Conservation (phyloP, 139 green algal genomes). For the Chlamydomonas urium region DNA sequence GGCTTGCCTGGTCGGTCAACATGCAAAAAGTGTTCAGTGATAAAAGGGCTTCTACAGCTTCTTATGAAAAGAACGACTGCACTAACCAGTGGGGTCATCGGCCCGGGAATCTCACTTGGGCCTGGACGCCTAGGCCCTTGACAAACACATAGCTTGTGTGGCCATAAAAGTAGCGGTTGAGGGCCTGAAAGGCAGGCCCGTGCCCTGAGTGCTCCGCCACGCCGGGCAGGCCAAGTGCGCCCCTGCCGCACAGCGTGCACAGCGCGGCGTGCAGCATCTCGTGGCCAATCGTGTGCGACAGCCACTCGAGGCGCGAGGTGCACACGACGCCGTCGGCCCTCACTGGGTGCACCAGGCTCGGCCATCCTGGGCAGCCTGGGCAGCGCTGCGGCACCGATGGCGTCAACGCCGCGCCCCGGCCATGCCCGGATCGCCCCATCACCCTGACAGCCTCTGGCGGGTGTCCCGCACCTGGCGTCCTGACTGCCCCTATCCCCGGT, state of each 20-base stretch:
- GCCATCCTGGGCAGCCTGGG: too few species aligned
- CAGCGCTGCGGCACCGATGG: neutral
- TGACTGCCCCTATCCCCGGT: neutral
- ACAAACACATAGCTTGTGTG: neutral
- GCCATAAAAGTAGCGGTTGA: neutral
- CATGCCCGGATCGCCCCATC: too few species aligned
- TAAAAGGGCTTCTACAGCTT: too few species aligned
- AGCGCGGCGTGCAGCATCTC: constrained; percentile 28
- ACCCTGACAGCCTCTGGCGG: too few species aligned
- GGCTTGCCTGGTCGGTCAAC: too few species aligned
- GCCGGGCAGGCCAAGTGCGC: too few species aligned
- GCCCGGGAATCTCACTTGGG: too few species aligned
- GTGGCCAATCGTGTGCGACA: constrained; percentile 23
- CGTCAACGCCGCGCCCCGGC: too few species aligned
- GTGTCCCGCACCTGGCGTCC: neutral
- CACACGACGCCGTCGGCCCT: neutral
- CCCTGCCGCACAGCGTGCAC: constrained; percentile 1
- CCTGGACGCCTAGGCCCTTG: neutral
- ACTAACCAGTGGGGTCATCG: too few species aligned
- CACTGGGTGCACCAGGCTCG: too few species aligned
- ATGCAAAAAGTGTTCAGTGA: too few species aligned
- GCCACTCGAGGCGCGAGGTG: constrained; percentile 13
- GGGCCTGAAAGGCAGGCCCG: neutral
- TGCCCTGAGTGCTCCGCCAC: neutral
- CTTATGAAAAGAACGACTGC: too few species aligned